Evolutionary conservation across 75 land plant genomes (phyloP), one percentile per base, ranked within the genome.

Genomic region (Selaginella tamariscina): DNA sequence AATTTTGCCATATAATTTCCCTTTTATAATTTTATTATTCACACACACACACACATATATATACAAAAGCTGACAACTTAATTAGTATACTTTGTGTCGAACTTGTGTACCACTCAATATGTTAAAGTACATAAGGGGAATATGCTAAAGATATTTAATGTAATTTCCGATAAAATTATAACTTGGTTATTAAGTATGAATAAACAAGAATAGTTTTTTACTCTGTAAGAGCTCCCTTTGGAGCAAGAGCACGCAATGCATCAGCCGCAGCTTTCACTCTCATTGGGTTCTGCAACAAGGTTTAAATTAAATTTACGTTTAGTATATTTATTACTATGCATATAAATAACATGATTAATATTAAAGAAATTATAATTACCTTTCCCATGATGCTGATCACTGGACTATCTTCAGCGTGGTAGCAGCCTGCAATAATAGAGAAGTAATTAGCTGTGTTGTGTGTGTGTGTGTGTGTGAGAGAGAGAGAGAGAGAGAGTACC

Each of bases 371-470:
- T 0, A 30, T 15, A 29, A 27, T 9, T 81, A 84, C 91, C 87
- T 87, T 84, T 65, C 91, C 91, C 39, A 71, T 67, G 39, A 87
- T 69, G 64, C 28, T 75, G 30, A 87, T 66, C 5, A 82, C 59
- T 1, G 76, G 76, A 24, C 73, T 79, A 59, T 59, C 62, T 59
- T 59, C 8, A 2, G 2, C 9, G 62, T 59, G 91, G 65, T 83
- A 83, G 68, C 90, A 82, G 1, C 87, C 96, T 90, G 76, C 31
- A 59, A 56, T 39, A 30, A 8, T 55, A 24, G 2, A 2, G 65
- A 20, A 20, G 49, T 22, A 33, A 68, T 2, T 30, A 5, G 24
- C 49, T 24, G 2, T 9, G 2, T 56, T 32, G 15, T 69, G 56
- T 27, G 62, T 32, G 32, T 49, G n/a, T 21, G n/a, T 18, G 20